phyloP scores from a whole-genome alignment of 805 yeast species.

The Schwanniomyces sp. region DNA sequence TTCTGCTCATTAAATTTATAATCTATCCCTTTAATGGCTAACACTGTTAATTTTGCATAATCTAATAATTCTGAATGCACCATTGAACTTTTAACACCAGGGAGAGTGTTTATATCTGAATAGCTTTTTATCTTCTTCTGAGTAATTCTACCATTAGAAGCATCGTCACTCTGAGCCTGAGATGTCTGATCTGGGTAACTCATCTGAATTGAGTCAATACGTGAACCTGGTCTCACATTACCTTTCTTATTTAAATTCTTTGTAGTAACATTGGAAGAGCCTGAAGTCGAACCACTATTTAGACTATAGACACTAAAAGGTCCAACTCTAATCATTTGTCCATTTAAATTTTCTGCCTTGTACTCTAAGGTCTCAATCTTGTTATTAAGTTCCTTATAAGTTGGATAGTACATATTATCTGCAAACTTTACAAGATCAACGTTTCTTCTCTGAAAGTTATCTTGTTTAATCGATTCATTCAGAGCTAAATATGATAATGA shows the following conservation, averaged over 20 bases:
- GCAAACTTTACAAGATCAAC: conserved; percentile 47
- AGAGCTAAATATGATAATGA: conserved; percentile 15
- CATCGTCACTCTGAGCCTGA: neutral
- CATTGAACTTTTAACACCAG: conserved; percentile 15
- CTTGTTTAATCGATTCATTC: conserved; percentile 15
- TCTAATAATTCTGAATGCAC: conserved; percentile 36
- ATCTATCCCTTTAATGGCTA: conserved; percentile 41
- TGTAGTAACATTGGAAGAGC: neutral
- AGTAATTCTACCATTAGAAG: neutral
- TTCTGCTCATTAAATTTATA: conserved; percentile 41
- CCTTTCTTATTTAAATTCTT: neutral
- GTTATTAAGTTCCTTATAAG: conserved; percentile 38
- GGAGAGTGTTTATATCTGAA: neutral
- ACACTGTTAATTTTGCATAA: conserved; percentile 37
- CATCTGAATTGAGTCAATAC: no score
- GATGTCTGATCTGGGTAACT: neutral
- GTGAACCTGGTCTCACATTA: neutral
- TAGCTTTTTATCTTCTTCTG: neutral
- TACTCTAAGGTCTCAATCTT: conserved; percentile 34
- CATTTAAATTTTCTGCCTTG: conserved; percentile 3
- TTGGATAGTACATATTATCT: conserved; percentile 27
- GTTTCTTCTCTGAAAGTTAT: conserved; percentile 44
- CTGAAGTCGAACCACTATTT: neutral
- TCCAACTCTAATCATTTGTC: conserved; percentile 13
- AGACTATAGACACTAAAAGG: conserved; percentile 23